A percentile compares a stretch with the other conserved stretches of the same genome.
Evolutionary conservation across 495 filamentous ascomycete species (phyloP).

Genomic region (Hypoxylon rickii): DNA sequence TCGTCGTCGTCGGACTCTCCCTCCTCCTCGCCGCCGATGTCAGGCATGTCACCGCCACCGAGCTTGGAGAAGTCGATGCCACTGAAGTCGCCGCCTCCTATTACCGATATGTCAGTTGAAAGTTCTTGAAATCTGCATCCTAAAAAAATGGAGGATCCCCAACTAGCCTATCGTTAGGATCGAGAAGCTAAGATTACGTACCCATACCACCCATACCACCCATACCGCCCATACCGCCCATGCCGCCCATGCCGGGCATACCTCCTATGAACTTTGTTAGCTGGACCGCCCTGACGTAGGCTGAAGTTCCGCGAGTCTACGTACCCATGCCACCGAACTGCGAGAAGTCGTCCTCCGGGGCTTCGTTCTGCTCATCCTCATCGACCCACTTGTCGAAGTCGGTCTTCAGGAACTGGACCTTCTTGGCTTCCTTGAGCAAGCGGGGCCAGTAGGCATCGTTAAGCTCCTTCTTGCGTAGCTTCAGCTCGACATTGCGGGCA

Average conservation of each 20-base stretch:
- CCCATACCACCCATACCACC: constrained; percentile 58
- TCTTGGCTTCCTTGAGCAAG: constrained; percentile 85
- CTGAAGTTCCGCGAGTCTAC: constrained; percentile 24
- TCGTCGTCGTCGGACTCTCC: constrained; percentile 53
- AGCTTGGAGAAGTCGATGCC: constrained; percentile 93
- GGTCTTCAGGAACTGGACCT: constrained; percentile 96
- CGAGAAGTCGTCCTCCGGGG: constrained; percentile 79
- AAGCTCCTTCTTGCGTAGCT: constrained; percentile 94
- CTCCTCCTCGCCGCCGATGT: constrained; percentile 62
- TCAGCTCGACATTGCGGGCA: constrained; percentile 80
- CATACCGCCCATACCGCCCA: constrained; percentile 47
- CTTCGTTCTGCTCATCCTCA: constrained; percentile 97
- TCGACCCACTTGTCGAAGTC: constrained; percentile 99
- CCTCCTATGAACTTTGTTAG: constrained; percentile 38
- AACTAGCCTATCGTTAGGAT: neutral
- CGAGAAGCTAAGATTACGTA: constrained; percentile 43
- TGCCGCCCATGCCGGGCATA: constrained; percentile 54
- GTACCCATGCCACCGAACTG: constrained; percentile 66
- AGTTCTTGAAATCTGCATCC: neutral
- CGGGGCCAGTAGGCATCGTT: constrained; percentile 93
- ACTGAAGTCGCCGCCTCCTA: constrained; percentile 63
- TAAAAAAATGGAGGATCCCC: neutral
- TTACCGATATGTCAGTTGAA: constrained; percentile 10
- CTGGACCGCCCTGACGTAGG: neutral
- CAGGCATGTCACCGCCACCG: constrained; percentile 62